phyloP scores from a whole-genome alignment of 805 yeast species.

The Wickerhamiella musiphila region DNA sequence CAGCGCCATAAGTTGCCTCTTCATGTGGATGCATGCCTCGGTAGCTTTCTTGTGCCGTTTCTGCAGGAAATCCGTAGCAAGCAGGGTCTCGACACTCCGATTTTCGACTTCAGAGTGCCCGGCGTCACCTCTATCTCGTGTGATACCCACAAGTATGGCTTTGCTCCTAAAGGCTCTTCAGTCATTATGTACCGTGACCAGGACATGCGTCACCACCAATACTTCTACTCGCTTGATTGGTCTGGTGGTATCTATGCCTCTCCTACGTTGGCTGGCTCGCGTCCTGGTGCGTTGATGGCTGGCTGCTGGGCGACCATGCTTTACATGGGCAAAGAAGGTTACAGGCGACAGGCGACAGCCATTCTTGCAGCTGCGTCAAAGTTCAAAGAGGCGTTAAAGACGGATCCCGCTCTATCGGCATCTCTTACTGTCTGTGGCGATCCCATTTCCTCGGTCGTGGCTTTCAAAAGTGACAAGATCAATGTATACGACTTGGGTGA shows the following conservation, averaged over 20 bases:
- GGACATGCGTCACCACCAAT: slow-evolving; percentile 60
- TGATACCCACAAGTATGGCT: slow-evolving; percentile 97
- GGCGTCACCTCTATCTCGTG: slow-evolving; percentile 97
- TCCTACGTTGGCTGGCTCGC: slow-evolving; percentile 89
- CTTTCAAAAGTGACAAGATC: slow-evolving; percentile 47
- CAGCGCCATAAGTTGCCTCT: slow-evolving; percentile 56
- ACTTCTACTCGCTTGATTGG: slow-evolving; percentile 74
- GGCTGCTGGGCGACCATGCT: slow-evolving; percentile 96
- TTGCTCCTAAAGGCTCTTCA: slow-evolving; percentile 95
- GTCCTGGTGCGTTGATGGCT: slow-evolving; percentile 95
- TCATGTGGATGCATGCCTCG: slow-evolving; percentile 92
- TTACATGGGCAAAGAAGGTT: slow-evolving; percentile 71
- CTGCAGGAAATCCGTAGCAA: slow-evolving; percentile 49
- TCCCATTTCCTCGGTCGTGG: slow-evolving; percentile 65
- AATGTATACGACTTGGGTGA: slow-evolving; percentile 74
- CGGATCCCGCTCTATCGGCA: slow-evolving; percentile 36
- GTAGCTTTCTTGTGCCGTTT: slow-evolving; percentile 78
- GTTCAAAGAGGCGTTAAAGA: slow-evolving; percentile 29
- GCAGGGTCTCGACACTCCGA: slow-evolving; percentile 21
- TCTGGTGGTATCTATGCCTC: slow-evolving; percentile 91
- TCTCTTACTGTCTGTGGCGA: slow-evolving; percentile 47
- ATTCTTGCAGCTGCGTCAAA: slow-evolving; percentile 50
- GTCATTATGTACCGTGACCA: slow-evolving; percentile 71
- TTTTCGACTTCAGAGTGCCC: slow-evolving; percentile 69
- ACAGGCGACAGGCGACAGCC: slow-evolving; percentile 42